A percentile compares a stretch with the other conserved stretches of the same genome.
These are phyloP conservation scores for Pyracantha coccinea DNA, from an alignment of 331 rosid genomes.

Conservation along the genomic window DNA sequence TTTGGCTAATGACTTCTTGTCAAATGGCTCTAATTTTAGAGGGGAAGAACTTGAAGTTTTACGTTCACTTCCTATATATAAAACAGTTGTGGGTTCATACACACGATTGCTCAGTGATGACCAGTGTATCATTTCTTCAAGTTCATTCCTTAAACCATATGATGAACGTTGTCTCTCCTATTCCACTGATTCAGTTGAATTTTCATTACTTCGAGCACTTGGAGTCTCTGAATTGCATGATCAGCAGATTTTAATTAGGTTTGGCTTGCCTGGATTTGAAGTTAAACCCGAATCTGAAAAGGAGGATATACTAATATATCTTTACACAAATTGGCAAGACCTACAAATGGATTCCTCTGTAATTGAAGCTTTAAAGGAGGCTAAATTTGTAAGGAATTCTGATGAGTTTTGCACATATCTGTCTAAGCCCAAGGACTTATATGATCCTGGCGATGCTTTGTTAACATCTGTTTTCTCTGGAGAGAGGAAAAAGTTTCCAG, in stretches of 20 bases:
- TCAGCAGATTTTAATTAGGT: conserved; percentile 78
- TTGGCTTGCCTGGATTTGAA: conserved; percentile 87
- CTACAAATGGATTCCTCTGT: conserved; percentile 64
- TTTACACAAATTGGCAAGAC: conserved; percentile 83
- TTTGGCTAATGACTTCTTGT: conserved; percentile 56
- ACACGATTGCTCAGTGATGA: conserved; percentile 57
- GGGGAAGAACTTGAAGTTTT: conserved; percentile 71
- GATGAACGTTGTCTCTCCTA: conserved; percentile 74
- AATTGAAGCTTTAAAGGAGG: conserved; percentile 69
- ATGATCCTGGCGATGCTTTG: conserved; percentile 84
- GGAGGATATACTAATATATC: conserved; percentile 68
- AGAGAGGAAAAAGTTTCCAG: conserved; percentile 85
- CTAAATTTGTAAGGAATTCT: conserved; percentile 78
- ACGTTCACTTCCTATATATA: conserved; percentile 80
- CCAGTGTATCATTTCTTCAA: conserved; percentile 82
- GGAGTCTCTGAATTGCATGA: conserved; percentile 71
- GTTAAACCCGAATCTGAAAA: conserved; percentile 59
- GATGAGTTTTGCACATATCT: conserved; percentile 79
- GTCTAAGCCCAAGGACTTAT: conserved; percentile 66
- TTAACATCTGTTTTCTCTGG: conserved; percentile 85
- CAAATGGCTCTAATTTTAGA: conserved; percentile 39
- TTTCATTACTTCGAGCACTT: conserved; percentile 76
- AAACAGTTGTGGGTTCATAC: conserved; percentile 82
- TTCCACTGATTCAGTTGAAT: conserved; percentile 57
- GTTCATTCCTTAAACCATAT: conserved; percentile 70